Evolutionary conservation across 2,329 filamentous ascomycete species (phyloP), one percentile per base, ranked within the genome.

Genomic region (Apiospora rasikravindrae): DNA sequence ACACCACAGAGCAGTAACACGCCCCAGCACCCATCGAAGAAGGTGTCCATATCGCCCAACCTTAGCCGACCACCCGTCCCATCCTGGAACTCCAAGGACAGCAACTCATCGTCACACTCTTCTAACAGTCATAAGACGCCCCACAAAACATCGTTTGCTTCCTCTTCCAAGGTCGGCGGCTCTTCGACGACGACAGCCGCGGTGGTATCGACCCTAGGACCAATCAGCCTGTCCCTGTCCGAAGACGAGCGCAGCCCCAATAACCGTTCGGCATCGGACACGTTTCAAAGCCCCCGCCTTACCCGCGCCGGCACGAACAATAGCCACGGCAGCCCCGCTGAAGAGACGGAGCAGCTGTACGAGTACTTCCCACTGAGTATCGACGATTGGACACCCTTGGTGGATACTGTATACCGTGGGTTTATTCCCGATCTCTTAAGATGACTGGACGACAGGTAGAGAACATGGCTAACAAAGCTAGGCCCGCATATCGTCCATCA

Each of bases 301-400:
- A 81, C 72, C 74, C 80, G 73, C 75, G 71, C 80, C 7, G 77
- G 78, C 13, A 77, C 79, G 1, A 82, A 79, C 8, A 81, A 83
- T 29, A 82, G 82, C 70, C 76, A 86, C 76, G 88, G 89, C 79
- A 91, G 92, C 79, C 87, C 93, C 45, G 83, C 91, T 75, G 94
- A 97, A 77, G 92, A 92, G 76, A 92, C 92, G 0, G 95, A 98
- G 82, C 85, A 95, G 75, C 85, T 98, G 24, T 98, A 98, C 80
- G 95, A 98, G 83, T 98, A 98, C 80, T 98, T 98, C 75, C 95
- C 95, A 0, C 86, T 98, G 22, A 95, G 93, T 68, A 84, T 98
- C 72, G 95, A 98, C 80, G 95, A 98, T 79, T 98, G 93, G 77
- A 79, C 75, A 49, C 78, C 76, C 10, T 70, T 76, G 51, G 77